Conservation (phyloP, 208 protist genomes). For the Trypanosoma conorhini region DNA sequence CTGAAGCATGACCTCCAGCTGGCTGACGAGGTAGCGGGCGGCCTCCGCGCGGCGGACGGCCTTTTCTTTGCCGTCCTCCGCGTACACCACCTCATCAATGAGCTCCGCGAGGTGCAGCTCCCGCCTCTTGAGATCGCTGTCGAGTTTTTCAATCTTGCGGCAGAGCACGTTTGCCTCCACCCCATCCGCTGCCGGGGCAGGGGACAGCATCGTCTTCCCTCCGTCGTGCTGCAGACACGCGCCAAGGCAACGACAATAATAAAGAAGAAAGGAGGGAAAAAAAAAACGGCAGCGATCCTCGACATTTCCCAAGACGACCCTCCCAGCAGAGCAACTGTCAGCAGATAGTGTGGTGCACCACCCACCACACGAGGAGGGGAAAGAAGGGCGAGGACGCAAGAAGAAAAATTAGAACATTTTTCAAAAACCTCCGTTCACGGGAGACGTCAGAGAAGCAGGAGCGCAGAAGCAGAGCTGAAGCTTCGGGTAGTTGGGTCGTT, state of each 20-base stretch:
- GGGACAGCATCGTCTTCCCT: conserved; percentile 4
- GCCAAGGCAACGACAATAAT: not conserved
- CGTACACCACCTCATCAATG: conserved; percentile 76
- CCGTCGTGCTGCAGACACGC: not conserved
- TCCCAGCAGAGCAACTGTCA: too few species aligned
- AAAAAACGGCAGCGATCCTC: not conserved
- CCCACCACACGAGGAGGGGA: not conserved
- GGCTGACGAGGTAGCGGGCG: conserved; percentile 30
- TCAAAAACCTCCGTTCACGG: too few species aligned
- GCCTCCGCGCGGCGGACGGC: conserved; percentile 34
- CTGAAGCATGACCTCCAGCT: conserved; percentile 38
- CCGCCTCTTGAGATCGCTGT: conserved; percentile 48
- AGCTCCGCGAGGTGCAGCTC: conserved; percentile 79
- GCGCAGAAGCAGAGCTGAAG: conserved; percentile 12
- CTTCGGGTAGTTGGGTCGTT: conserved; percentile 6
- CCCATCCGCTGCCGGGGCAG: not conserved
- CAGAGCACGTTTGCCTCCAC: conserved; percentile 22
- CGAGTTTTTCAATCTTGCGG: conserved; percentile 33
- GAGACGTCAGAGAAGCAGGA: conserved; percentile 1
- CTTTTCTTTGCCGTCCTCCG: conserved; percentile 46
- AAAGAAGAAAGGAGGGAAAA: conserved; percentile 1
- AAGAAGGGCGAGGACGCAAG: conserved; percentile 12
- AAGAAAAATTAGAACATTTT: conserved; percentile 2
- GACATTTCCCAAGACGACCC: not conserved
- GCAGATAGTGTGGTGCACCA: not conserved